Percentiles rank a stretch among this genome's conserved stretches.
Evolutionary conservation across 768 basidiomycete genomes (phyloP).

Genomic region (Mrakia frigida): DNA sequence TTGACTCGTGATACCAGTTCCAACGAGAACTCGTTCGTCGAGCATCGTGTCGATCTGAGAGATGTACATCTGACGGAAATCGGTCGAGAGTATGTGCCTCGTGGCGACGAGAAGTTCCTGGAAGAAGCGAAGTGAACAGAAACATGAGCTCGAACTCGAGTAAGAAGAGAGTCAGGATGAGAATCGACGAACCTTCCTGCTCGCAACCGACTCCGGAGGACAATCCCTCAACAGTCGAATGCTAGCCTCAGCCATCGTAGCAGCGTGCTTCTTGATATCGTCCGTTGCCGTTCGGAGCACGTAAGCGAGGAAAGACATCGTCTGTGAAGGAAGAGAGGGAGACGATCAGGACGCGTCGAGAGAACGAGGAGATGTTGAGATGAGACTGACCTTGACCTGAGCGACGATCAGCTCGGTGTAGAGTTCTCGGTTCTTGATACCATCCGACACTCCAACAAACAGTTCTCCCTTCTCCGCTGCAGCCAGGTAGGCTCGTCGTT

Average conservation of each 20-base stretch:
- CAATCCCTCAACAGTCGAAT: conserved; percentile 90
- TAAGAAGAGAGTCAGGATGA: not conserved
- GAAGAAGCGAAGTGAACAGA: too few relatives aligned
- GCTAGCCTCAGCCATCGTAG: conserved; percentile 70
- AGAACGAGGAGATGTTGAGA: not conserved
- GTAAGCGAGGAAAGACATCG: conserved; percentile 87
- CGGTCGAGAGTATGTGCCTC: conserved; percentile 75
- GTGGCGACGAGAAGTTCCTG: conserved; percentile 91
- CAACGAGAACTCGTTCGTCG: conserved; percentile 82
- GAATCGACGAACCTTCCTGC: conserved; percentile 60
- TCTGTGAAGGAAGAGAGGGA: conserved; percentile 48
- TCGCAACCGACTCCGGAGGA: conserved; percentile 72
- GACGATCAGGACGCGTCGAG: not conserved
- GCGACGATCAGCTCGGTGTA: conserved; percentile 80
- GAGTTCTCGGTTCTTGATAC: conserved; percentile 63
- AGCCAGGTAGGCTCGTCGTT: conserved; percentile 68
- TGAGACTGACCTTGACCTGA: conserved; percentile 72
- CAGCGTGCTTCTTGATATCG: conserved; percentile 67
- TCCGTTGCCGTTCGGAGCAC: conserved; percentile 65
- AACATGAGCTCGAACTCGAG: not conserved
- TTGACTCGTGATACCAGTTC: conserved; percentile 71
- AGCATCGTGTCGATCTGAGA: conserved; percentile 82
- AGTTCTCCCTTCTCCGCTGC: conserved; percentile 73
- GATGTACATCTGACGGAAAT: conserved; percentile 70
- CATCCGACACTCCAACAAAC: conserved; percentile 74